A percentile compares a stretch with the other conserved stretches of the same genome.
phyloP scores from a whole-genome alignment of 345 rosid genomes.

The Fremontodendron californicum region DNA sequence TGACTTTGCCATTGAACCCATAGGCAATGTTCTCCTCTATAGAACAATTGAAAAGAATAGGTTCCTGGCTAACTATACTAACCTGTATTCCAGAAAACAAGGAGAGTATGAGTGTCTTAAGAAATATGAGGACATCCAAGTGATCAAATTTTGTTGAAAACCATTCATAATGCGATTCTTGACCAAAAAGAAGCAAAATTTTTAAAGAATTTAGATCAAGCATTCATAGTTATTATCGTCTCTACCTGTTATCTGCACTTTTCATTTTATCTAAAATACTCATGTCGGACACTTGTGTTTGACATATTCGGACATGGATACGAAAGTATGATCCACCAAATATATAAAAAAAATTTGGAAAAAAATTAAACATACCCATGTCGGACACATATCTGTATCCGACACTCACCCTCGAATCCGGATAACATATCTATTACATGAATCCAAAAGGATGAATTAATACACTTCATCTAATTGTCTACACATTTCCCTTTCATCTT shows the following conservation, averaged over 20 bases:
- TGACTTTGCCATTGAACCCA: conserved; percentile 64
- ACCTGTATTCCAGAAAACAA: conserved; percentile 39
- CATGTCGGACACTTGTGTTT: too few relatives aligned
- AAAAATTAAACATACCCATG: too few relatives aligned
- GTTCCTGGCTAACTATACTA: conserved; percentile 98
- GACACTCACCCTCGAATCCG: too few relatives aligned
- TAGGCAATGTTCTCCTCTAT: conserved; percentile 51
- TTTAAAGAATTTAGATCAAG: not conserved
- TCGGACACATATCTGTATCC: too few relatives aligned
- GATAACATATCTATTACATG: too few relatives aligned
- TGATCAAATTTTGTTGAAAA: not conserved
- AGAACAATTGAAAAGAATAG: conserved; percentile 60
- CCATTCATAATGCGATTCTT: not conserved
- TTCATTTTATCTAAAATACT: too few relatives aligned
- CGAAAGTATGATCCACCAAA: too few relatives aligned
- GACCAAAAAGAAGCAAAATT: not conserved
- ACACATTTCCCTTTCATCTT: not conserved
- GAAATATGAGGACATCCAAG: not conserved
- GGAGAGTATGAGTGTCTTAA: not conserved
- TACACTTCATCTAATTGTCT: not conserved
- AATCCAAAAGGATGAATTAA: not conserved
- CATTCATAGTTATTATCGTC: not conserved
- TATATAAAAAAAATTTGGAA: too few relatives aligned
- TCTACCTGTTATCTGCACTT: too few relatives aligned
- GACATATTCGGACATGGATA: too few relatives aligned